Conservation (phyloP, 2,329 filamentous ascomycete species). For the Alternaria postmessia region DNA sequence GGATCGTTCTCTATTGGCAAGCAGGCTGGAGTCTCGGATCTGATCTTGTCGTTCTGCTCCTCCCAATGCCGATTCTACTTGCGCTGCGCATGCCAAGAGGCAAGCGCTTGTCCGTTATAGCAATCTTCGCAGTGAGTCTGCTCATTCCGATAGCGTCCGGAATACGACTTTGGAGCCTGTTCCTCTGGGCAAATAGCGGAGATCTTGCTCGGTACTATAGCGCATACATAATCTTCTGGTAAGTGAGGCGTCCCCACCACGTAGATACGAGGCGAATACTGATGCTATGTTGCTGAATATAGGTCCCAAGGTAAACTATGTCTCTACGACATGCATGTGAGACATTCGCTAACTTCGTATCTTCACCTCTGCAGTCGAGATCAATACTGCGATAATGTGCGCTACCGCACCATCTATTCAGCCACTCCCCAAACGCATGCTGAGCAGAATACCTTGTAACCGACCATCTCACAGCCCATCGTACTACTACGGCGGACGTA, state of each 20-base stretch:
- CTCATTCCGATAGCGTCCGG: slow-evolving; percentile 32
- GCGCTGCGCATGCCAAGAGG: slow-evolving; percentile 31
- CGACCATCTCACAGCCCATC: slow-evolving; percentile 17
- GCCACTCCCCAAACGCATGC: slow-evolving; percentile 27
- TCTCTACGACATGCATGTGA: no score
- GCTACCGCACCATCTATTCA: slow-evolving; percentile 35
- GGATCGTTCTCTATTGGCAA: slow-evolving; percentile 27
- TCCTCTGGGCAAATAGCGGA: slow-evolving; percentile 25
- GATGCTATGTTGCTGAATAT: neutral
- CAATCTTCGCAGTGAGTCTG: slow-evolving; percentile 33
- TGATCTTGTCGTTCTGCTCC: slow-evolving; percentile 31
- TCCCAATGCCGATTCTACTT: slow-evolving; percentile 36
- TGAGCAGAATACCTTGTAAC: slow-evolving; percentile 20
- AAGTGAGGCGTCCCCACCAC: neutral
- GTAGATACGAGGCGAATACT: neutral
- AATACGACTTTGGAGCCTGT: slow-evolving; percentile 29
- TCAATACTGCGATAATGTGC: slow-evolving; percentile 38
- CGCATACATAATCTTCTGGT: slow-evolving; percentile 36
- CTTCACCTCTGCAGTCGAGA: slow-evolving; percentile 19
- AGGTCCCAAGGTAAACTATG: slow-evolving; percentile 11
- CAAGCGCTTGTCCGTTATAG: slow-evolving; percentile 32
- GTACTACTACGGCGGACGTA: slow-evolving; percentile 13
- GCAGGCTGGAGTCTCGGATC: slow-evolving; percentile 36
- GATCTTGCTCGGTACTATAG: slow-evolving; percentile 27
- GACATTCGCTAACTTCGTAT: no score